Percentiles rank a stretch among this genome's conserved stretches.
Conservation (phyloP, 495 filamentous ascomycete species). For the Mycothermus thermophilus region DNA sequence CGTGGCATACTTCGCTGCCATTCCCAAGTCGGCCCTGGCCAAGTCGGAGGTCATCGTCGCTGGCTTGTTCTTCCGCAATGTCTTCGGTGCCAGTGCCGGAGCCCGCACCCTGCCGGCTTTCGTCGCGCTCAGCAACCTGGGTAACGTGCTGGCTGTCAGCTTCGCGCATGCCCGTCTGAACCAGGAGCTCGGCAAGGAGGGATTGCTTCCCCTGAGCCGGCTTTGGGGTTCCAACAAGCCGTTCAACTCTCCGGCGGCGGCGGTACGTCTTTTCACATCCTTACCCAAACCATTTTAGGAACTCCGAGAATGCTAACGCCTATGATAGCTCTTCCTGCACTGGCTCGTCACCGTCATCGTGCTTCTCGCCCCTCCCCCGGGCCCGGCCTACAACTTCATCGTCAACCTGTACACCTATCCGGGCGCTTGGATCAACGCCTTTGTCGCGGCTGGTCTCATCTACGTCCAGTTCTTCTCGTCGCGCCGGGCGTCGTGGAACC, state of each 20-base stretch:
- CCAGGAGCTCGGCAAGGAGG: slow-evolving; percentile 54
- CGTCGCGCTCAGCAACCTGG: slow-evolving; percentile 41
- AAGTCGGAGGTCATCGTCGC: slow-evolving; percentile 31
- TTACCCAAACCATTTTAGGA: too few relatives aligned
- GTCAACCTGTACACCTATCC: slow-evolving; percentile 30
- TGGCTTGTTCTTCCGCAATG: slow-evolving; percentile 35
- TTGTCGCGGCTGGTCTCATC: slow-evolving; percentile 43
- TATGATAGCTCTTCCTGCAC: slow-evolving; percentile 27
- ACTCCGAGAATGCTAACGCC: too few relatives aligned
- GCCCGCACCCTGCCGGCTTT: slow-evolving; percentile 35
- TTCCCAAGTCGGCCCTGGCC: slow-evolving; percentile 36
- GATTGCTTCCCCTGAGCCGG: slow-evolving; percentile 45
- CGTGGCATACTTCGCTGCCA: slow-evolving; percentile 43
- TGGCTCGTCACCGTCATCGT: slow-evolving; percentile 34
- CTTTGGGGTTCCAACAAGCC: slow-evolving; percentile 20
- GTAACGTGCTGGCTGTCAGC: slow-evolving; percentile 37
- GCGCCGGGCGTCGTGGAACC: slow-evolving; percentile 29
- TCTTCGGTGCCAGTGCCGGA: slow-evolving; percentile 26
- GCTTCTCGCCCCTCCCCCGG: slow-evolving; percentile 32
- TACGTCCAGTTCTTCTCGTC: slow-evolving; percentile 29
- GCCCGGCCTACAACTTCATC: slow-evolving; percentile 25
- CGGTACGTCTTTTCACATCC: background rate
- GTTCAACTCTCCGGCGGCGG: slow-evolving; percentile 5
- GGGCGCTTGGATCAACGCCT: slow-evolving; percentile 33
- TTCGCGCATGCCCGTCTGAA: slow-evolving; percentile 48